A percentile compares a stretch with the other conserved stretches of the same genome.
phyloP scores from a whole-genome alignment of 1,284 basidiomycete genomes.

The Pascua sp. region DNA sequence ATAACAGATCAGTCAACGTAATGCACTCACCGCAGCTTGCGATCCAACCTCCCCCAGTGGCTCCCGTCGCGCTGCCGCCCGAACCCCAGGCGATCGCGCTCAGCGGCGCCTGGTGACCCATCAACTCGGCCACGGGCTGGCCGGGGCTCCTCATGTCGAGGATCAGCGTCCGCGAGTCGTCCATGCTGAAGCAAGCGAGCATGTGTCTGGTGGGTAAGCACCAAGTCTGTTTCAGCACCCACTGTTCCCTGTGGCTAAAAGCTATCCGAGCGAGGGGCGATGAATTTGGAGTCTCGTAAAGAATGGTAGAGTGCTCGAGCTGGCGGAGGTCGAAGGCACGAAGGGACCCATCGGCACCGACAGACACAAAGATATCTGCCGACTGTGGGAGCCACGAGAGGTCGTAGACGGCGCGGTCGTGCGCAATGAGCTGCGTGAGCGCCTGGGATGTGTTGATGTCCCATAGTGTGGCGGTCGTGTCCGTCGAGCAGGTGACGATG shows the following conservation, averaged over 20 bases:
- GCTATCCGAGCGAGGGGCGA: conserved; percentile 77
- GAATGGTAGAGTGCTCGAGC: conserved; percentile 95
- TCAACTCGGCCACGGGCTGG: conserved; percentile 83
- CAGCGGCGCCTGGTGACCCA: conserved; percentile 65
- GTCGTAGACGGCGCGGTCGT: conserved; percentile 84
- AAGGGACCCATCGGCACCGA: conserved; percentile 93
- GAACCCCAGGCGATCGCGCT: conserved; percentile 83
- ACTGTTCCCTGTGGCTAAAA: conserved; percentile 55
- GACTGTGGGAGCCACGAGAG: conserved; percentile 94
- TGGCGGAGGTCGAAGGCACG: conserved; percentile 95
- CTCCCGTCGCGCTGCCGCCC: conserved; percentile 39
- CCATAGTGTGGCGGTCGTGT: conserved; percentile 94
- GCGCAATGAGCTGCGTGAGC: conserved; percentile 94
- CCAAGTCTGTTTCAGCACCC: not conserved
- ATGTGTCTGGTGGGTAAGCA: conserved; percentile 34
- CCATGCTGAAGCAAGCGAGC: conserved; percentile 56
- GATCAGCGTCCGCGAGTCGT: conserved; percentile 79
- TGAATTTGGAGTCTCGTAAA: conserved; percentile 80
- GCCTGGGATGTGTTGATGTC: conserved; percentile 95
- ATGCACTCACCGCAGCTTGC: conserved; percentile 68
- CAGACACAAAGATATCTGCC: conserved; percentile 95
- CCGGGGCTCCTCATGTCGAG: conserved; percentile 93
- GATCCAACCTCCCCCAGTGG: conserved; percentile 69
- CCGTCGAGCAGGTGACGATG: conserved; percentile 92
- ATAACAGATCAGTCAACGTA: not conserved